Conservation (phyloP, 192 early-diverging fungal genomes). For the Entomortierella beljakovae region DNA sequence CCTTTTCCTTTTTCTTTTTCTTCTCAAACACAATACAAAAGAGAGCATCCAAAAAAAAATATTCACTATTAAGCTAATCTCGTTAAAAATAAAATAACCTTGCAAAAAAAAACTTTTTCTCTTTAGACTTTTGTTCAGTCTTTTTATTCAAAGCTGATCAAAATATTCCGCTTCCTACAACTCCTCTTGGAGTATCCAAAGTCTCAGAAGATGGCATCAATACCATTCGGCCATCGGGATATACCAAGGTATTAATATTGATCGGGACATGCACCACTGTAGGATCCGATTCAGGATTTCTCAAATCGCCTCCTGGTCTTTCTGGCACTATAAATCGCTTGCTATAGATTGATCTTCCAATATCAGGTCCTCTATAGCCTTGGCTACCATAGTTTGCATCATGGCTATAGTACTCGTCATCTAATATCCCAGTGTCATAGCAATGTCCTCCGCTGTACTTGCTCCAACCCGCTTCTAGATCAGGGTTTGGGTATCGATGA, state of each 20-base stretch:
- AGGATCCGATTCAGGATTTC: neutral
- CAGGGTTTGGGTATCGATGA: neutral
- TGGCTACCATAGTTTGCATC: neutral
- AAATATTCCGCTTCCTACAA: neutral
- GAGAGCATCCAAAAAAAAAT: no score
- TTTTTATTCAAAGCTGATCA: neutral
- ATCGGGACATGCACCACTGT: slow-evolving; percentile 8
- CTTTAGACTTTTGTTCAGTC: no score
- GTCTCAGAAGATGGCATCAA: slow-evolving; percentile 1
- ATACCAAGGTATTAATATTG: slow-evolving; percentile 1
- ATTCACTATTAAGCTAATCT: no score
- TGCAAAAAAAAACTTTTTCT: no score
- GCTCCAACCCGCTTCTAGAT: neutral
- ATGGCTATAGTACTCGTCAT: neutral
- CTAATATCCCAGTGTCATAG: neutral
- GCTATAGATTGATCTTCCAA: neutral
- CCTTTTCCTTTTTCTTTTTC: no score
- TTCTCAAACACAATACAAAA: no score
- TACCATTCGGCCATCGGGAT: neutral
- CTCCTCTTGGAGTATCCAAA: neutral
- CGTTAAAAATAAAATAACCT: no score
- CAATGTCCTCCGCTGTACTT: neutral
- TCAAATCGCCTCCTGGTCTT: no score
- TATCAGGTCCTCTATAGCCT: neutral
- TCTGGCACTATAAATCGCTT: neutral